Conservation (phyloP, 768 basidiomycete genomes). For the Naganishia antarctica region DNA sequence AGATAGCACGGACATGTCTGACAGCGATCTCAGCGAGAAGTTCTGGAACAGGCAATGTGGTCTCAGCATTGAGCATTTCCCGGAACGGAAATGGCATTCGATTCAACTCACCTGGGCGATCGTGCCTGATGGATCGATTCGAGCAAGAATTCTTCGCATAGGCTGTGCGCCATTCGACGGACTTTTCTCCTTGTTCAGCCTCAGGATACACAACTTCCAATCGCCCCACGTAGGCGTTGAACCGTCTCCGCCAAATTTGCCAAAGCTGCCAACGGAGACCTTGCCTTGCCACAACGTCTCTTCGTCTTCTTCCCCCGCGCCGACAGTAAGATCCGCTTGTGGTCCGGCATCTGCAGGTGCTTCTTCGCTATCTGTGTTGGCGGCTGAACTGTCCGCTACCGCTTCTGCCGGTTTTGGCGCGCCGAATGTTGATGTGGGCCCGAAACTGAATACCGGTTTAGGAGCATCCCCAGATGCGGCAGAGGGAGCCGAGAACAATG, state of each 20-base stretch:
- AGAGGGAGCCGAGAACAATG: neutral
- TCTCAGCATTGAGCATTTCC: no score
- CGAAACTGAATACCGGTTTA: conserved; percentile 25
- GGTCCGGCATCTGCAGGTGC: neutral
- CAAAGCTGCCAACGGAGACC: conserved; percentile 14
- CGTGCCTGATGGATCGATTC: conserved; percentile 22
- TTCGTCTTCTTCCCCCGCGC: conserved; percentile 28
- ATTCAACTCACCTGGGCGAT: conserved; percentile 16
- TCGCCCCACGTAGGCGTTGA: conserved; percentile 17
- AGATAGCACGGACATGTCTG: conserved; percentile 14
- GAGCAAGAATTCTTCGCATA: conserved; percentile 24
- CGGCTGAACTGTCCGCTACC: neutral
- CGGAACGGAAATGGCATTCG: neutral
- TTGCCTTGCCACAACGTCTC: conserved; percentile 27
- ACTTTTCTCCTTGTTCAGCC: conserved; percentile 25
- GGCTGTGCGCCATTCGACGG: conserved; percentile 11
- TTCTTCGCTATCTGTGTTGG: conserved; percentile 14
- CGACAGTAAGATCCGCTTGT: conserved; percentile 12
- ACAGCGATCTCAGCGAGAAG: conserved; percentile 25
- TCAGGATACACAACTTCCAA: conserved; percentile 19
- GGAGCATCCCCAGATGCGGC: neutral
- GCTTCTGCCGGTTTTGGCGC: neutral
- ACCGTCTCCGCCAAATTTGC: conserved; percentile 6
- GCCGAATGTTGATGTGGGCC: neutral
- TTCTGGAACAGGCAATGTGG: conserved; percentile 6